Conservation (phyloP, 148 eudicot genomes). For the Pouteria glomerata region DNA sequence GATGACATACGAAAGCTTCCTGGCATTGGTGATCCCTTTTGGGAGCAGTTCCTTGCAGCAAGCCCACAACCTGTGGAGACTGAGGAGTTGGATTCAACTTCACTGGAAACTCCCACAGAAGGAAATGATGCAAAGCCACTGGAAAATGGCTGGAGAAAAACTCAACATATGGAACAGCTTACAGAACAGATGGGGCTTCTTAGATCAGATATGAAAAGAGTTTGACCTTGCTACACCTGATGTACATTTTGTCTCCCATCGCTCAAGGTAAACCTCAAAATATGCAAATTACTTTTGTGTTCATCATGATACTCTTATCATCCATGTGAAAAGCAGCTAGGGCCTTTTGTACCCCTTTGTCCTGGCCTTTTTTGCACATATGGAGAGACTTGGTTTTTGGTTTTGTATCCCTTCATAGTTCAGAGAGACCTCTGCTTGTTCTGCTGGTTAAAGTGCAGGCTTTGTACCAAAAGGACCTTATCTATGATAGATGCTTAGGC, state of each 20-base stretch:
- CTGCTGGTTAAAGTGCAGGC: neutral
- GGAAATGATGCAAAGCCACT: conserved; percentile 34
- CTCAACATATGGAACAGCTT: conserved; percentile 56
- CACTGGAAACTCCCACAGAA: conserved; percentile 25
- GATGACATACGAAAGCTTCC: conserved; percentile 41
- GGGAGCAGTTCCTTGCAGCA: conserved; percentile 41
- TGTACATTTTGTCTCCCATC: conserved; percentile 26
- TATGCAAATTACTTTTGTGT: neutral
- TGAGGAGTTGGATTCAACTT: conserved; percentile 34
- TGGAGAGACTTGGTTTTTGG: neutral
- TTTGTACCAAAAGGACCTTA: neutral
- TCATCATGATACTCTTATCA: neutral
- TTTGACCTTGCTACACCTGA: conserved; percentile 20
- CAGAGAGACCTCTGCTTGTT: no score
- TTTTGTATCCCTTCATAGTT: no score
- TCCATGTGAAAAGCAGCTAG: neutral
- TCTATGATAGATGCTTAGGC: neutral
- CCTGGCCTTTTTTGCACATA: neutral
- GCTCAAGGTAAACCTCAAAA: conserved; percentile 9
- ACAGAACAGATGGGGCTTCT: conserved; percentile 77
- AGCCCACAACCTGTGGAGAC: conserved; percentile 30
- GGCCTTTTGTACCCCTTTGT: neutral
- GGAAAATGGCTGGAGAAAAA: conserved; percentile 49
- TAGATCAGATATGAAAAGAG: conserved; percentile 38
- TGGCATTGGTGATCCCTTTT: conserved; percentile 37